Conservation (phyloP, 768 basidiomycete species). For the Fistulinella prunicolor region DNA sequence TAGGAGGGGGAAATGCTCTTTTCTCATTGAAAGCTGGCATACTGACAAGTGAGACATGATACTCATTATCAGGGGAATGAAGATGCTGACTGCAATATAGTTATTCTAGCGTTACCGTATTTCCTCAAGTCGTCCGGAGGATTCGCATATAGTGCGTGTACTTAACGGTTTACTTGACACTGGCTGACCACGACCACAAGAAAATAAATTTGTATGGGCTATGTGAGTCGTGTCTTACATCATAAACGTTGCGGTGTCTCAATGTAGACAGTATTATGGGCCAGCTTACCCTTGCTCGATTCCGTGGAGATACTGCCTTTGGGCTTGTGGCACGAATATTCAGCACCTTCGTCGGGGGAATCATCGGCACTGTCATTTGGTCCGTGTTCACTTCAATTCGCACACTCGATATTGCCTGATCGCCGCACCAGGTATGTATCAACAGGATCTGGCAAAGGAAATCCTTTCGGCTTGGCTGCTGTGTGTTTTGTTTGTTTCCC, state of each 20-base stretch:
- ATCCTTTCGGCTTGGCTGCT: conserved; percentile 67
- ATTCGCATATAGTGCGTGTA: conserved; percentile 55
- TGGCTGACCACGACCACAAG: conserved; percentile 31
- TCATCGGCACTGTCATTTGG: conserved; percentile 68
- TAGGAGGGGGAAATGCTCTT: conserved; percentile 58
- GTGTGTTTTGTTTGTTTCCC: conserved; percentile 69
- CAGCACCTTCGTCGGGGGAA: conserved; percentile 63
- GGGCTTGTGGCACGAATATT: conserved; percentile 57
- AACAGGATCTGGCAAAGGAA: conserved; percentile 55
- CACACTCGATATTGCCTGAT: neutral
- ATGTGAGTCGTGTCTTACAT: conserved; percentile 42
- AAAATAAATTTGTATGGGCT: conserved; percentile 67
- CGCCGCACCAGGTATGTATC: conserved; percentile 59
- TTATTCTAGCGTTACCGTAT: conserved; percentile 57
- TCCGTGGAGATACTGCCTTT: conserved; percentile 73
- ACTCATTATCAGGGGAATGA: neutral
- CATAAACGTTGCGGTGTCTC: neutral
- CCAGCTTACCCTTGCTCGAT: conserved; percentile 66
- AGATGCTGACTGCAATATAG: conserved; percentile 28
- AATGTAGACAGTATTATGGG: conserved; percentile 58
- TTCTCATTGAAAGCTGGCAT: conserved; percentile 72
- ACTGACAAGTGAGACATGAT: conserved; percentile 46
- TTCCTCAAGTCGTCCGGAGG: conserved; percentile 51
- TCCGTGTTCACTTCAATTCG: conserved; percentile 27
- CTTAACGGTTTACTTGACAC: neutral